A percentile compares a stretch with the other conserved stretches of the same genome.
These are phyloP conservation scores for Colletotrichum tabaci DNA, from an alignment of 2,329 filamentous ascomycete genomes.

Conservation along the genomic window DNA sequence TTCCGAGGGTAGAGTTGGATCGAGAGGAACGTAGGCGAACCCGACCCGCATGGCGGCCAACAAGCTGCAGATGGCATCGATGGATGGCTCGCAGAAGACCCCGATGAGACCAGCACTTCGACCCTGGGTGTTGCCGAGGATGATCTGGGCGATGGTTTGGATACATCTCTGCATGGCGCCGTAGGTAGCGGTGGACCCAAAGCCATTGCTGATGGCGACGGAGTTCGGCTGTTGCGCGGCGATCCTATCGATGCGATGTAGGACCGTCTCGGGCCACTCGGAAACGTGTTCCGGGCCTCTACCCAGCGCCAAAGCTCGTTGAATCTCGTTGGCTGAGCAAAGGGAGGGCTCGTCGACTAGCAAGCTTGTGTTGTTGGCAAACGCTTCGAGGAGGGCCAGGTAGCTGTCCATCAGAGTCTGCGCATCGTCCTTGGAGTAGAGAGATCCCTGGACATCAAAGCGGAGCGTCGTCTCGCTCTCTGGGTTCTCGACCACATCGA, in stretches of 20 bases:
- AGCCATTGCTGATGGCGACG: too few species aligned
- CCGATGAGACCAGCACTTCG: constrained; percentile 45
- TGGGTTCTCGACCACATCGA: not conserved
- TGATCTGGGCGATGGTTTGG: too few species aligned
- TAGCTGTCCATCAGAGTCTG: not conserved
- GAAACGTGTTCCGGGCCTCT: too few species aligned
- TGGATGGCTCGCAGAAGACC: constrained; percentile 56
- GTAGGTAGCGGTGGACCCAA: too few species aligned
- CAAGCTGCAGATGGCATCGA: constrained; percentile 54
- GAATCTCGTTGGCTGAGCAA: too few species aligned
- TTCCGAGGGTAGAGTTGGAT: constrained; percentile 44
- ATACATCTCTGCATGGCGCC: too few species aligned
- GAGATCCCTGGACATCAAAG: not conserved
- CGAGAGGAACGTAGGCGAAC: constrained; percentile 58
- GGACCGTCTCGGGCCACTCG: too few species aligned
- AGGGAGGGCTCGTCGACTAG: too few species aligned
- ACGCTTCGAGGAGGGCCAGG: not conserved
- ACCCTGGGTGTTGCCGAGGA: not conserved
- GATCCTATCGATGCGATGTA: too few species aligned
- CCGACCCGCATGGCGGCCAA: constrained; percentile 59
- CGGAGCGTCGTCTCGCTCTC: not conserved
- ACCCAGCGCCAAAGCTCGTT: too few species aligned
- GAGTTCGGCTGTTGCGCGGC: too few species aligned
- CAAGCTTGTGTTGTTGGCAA: not conserved
- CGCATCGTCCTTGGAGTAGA: not conserved